Conservation (phyloP, 352 stramenopile species). For the Globisporangium viniferum region DNA sequence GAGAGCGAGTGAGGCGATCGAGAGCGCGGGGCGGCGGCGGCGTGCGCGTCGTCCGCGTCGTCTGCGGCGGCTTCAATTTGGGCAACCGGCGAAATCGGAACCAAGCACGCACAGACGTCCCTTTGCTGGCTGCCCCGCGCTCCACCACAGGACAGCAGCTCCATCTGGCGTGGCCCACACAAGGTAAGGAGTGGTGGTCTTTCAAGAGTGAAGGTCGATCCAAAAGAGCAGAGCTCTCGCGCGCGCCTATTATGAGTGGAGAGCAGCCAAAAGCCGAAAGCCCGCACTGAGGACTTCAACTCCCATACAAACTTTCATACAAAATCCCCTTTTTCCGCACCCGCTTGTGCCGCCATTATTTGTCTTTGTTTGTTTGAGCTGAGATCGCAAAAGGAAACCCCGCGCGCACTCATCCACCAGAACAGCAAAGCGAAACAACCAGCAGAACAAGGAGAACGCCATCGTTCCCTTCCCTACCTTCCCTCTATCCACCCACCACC, state of each 20-base stretch:
- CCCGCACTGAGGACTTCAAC: constrained; percentile 6
- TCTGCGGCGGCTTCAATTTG: not conserved
- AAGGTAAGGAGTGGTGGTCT: not conserved
- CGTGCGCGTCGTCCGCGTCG: not conserved
- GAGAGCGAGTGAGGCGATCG: not conserved
- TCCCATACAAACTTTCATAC: not conserved
- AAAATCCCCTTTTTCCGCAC: constrained; percentile 1
- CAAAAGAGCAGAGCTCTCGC: not conserved
- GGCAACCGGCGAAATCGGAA: not conserved
- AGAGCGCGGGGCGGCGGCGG: not conserved
- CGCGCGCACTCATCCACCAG: not conserved
- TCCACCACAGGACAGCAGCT: constrained; percentile 1
- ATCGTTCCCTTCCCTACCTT: not conserved
- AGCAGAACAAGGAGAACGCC: not conserved
- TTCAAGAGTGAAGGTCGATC: too few relatives aligned
- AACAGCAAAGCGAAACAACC: not conserved
- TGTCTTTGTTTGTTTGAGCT: not conserved
- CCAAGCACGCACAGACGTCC: not conserved
- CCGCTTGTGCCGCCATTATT: not conserved
- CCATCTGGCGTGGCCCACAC: not conserved
- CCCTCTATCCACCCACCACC: not conserved
- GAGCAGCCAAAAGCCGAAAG: constrained; percentile 1
- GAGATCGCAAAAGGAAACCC: constrained; percentile 16
- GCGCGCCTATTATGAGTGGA: constrained; percentile 6
- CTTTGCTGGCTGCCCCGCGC: not conserved